These are phyloP conservation scores for Aspergillus ibericus DNA, from an alignment of 2,329 filamentous ascomycete genomes.

Conservation along the genomic window DNA sequence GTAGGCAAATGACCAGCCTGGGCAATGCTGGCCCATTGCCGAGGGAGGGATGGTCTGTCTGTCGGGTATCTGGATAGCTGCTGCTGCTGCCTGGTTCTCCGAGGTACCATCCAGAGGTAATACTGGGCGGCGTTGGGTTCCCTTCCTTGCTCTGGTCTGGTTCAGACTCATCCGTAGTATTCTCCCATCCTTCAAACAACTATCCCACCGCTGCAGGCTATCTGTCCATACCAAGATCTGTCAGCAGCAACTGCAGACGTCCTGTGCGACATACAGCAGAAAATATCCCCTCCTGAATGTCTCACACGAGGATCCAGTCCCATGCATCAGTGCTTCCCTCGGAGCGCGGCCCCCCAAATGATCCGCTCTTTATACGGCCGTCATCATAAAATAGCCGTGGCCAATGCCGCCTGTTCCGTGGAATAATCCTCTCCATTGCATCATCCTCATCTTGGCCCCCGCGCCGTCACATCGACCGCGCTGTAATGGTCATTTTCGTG, in stretches of 20 bases:
- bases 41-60: too few relatives aligned
- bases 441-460: neutral
- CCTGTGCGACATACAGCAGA: conserved; percentile 5
- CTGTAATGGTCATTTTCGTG: neutral
- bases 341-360: neutral
- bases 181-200: too few relatives aligned
- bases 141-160: too few relatives aligned
- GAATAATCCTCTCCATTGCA: neutral
- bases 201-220: too few relatives aligned
- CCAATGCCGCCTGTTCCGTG: neutral
- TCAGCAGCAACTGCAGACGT: neutral
- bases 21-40: too few relatives aligned
- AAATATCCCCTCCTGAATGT: neutral
- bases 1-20: too few relatives aligned
- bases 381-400: neutral
- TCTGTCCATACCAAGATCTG: neutral
- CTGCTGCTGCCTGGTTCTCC: too few relatives aligned
- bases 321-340: neutral
- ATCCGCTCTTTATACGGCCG: neutral
- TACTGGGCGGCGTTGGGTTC: too few relatives aligned
- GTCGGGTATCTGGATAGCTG: too few relatives aligned
- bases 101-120: too few relatives aligned
- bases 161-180: too few relatives aligned
- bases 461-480: neutral
- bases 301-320: conserved; percentile 1